Conservation (phyloP, 176 grass and related monocot genomes). For the Phragmites australis region DNA sequence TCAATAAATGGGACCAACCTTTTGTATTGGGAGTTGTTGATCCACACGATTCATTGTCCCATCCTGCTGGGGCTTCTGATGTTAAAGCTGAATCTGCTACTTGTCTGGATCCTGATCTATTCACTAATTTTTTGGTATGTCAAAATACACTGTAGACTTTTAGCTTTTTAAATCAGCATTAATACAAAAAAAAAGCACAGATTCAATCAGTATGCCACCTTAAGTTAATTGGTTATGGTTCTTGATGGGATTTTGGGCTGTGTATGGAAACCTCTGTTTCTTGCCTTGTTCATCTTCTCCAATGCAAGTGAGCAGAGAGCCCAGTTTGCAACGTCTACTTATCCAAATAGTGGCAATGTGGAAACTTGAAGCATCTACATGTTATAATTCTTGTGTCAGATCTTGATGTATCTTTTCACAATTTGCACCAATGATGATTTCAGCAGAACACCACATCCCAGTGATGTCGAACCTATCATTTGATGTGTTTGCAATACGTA, state of each 20-base stretch:
- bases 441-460: background rate
- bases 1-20: constrained; percentile 94
- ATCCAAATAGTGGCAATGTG: background rate
- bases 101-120: constrained; percentile 86
- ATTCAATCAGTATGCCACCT: background rate
- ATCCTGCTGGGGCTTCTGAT: constrained; percentile 90
- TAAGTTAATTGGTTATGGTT: background rate
- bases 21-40: constrained; percentile 91
- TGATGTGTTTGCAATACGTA: background rate
- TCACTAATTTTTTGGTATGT: constrained; percentile 89
- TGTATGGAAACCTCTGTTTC: constrained; percentile 12
- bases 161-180: background rate
- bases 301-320: background rate
- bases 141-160: constrained; percentile 11
- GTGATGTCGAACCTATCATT: background rate
- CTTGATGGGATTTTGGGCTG: background rate
- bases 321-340: constrained; percentile 20
- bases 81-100: constrained; percentile 83
- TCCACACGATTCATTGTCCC: constrained; percentile 90
- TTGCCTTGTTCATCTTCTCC: constrained; percentile 3
- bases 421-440: constrained; percentile 8
- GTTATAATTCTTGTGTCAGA: background rate
- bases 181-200: background rate
- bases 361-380: constrained; percentile 1
- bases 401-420: background rate